Base-by-base conservation (phyloP, 164 flowering plant genomes). In the Tinospora cordifolia region DNA sequence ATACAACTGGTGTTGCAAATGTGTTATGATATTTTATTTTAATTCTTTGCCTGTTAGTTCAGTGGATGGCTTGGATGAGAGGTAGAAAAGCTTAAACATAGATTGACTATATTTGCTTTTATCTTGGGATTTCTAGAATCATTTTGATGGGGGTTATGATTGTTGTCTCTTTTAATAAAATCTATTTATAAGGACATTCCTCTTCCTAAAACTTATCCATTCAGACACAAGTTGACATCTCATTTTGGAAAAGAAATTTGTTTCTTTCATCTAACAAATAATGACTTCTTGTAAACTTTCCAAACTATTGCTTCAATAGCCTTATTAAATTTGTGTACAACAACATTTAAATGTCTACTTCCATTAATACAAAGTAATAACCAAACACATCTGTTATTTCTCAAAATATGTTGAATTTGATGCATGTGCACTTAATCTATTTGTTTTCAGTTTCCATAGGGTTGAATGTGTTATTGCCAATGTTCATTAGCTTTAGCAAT, bases 1-100 rank as follows among this genome's bases (percentile, higher is more conserved):
- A 94, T 74, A 94, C 99, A 74, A 97, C 97, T 60, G 96, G 97
- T 79, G 90, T 97, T 65, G 98, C 98, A 46, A 80, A 91, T 88
- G 98, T 94, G 72, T 21, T 76, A 4, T 54, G 60, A 54, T 2
- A 8, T 46, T n/a, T 19, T 25, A 21, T 25, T 71, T 66, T 65
- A 49, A 27, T 65, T 17, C 36, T 13, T 39, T 19, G 6, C 40
- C 36, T 4, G 4, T 30, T 30, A 30, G 36, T 40, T 63, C 25
- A 5, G 30, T 26, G 14, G 13, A 13, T 17, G 46, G 44, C 68
- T 62, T 71, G 63, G 12, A n/a, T 36, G 11, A 34, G 36, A 30
- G 44, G 63, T 69, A 8, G 27, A 69, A 69, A 47, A 41, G 63
- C 49, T 11, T 5, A 41, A 26, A 57, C 12, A 22, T 14, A 57